phyloP scores from a whole-genome alignment of 2,329 filamentous ascomycete genomes.

The Neonectria neomacrospora region DNA sequence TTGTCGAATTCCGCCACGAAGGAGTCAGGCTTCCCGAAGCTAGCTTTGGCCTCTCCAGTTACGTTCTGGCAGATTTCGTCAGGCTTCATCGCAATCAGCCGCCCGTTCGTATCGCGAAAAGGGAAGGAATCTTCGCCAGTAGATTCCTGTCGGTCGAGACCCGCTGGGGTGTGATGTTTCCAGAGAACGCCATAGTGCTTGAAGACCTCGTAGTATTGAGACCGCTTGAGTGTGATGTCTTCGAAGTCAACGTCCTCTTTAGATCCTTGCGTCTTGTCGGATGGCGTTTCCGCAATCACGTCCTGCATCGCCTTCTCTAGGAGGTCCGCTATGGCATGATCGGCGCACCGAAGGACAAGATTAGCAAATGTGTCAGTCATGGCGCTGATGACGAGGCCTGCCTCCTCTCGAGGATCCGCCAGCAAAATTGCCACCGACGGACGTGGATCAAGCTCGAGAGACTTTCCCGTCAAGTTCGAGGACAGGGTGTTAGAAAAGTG shows the following conservation, averaged over 20 bases:
- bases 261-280: neutral
- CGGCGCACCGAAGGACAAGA: slow-evolving; percentile 8
- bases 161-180: neutral
- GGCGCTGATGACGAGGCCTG: slow-evolving; percentile 3
- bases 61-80: neutral
- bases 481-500: neutral
- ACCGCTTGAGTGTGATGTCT: neutral
- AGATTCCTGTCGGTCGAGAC: neutral
- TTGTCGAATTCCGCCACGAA: slow-evolving; percentile 6
- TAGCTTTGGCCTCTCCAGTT: neutral
- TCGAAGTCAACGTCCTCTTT: neutral
- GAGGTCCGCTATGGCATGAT: neutral
- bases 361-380: slow-evolving; percentile 8
- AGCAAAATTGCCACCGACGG: slow-evolving; percentile 9
- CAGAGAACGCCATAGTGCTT: slow-evolving; percentile 7
- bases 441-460: slow-evolving; percentile 10
- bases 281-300: neutral
- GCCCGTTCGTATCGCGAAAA: neutral
- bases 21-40: neutral
- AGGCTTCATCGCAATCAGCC: neutral
- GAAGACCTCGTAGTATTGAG: neutral
- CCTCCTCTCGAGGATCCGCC: slow-evolving; percentile 4
- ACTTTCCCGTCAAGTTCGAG: neutral
- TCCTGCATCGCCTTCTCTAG: neutral
- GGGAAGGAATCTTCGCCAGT: neutral